A percentile compares a stretch with the other conserved stretches of the same genome.
phyloP scores from a whole-genome alignment of 139 green algal genomes.

The Parachlorella kessleri region DNA sequence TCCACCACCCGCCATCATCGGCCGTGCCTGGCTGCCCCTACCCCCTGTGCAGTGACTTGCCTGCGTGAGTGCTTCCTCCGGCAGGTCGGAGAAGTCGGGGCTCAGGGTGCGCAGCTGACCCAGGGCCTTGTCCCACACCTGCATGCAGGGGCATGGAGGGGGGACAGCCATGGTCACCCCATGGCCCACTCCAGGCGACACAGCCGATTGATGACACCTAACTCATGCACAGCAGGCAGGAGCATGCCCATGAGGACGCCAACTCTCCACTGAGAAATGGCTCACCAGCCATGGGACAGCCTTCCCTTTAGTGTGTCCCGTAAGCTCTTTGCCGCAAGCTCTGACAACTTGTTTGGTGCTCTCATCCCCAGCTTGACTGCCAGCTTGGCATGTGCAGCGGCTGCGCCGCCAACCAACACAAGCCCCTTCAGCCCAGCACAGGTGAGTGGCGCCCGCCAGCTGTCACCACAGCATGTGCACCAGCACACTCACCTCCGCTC shows the following conservation, averaged over 20 bases:
- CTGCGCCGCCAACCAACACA: too few relatives aligned
- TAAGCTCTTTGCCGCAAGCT: not conserved
- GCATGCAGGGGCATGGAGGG: not conserved
- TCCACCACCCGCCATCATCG: not conserved
- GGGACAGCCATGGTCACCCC: not conserved
- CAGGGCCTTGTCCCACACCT: not conserved
- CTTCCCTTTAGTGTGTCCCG: not conserved
- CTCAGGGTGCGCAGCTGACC: not conserved
- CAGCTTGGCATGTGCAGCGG: not conserved
- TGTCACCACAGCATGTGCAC: too few relatives aligned
- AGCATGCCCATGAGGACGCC: conserved; percentile 27
- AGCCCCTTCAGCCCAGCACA: not conserved
- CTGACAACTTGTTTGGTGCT: not conserved
- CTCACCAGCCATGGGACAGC: not conserved
- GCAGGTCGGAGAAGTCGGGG: conserved; percentile 32
- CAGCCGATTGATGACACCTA: not conserved
- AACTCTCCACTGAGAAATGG: conserved; percentile 7
- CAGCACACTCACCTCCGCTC: too few relatives aligned
- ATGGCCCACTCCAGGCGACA: not conserved
- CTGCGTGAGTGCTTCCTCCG: conserved; percentile 60
- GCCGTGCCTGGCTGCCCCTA: too few relatives aligned
- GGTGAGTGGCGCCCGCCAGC: not conserved
- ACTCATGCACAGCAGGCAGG: conserved; percentile 22
- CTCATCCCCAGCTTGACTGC: not conserved
- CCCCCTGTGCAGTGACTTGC: not conserved